Evolutionary conservation across 331 rosid genomes (phyloP), one percentile per base, ranked within the genome.

Genomic region (Malus hybrid): DNA sequence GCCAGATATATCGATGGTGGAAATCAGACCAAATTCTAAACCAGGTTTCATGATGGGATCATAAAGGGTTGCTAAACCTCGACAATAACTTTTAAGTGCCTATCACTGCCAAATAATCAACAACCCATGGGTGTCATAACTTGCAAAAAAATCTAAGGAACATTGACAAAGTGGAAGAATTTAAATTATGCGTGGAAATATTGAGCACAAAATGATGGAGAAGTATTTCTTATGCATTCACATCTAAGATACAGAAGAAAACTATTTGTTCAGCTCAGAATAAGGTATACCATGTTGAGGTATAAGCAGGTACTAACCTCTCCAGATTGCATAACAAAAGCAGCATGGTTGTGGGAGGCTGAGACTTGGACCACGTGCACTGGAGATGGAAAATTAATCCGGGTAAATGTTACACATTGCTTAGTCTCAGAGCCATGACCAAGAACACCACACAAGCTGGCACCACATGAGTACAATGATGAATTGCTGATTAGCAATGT

Each of bases 341-440:
- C 97, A 78, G 97, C 93, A 84, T 93, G 98, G 67, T 91, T 88
- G 65, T 88, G 88, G 65, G 96, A 91, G 69, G 98, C 98, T 4
- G 96, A 93, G 71, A 91, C 96, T 75, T 90, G 97, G 70, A 73
- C 83, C 42, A 93, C 90, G 4, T 78, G 82, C 2, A 85, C 89
- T 81, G 81, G 78, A 76, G 87, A 81, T 59, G 96, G 97, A 79
- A 93, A 86, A 52, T 71, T 79, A 59, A 93, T 86, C 76, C 83
- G 86, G 32, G 93, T 90, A 73, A 93, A 85, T 24, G 95, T 78
- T 54, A 87, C 91, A 83, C 91, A 87, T 81, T 83, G 97, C 62
- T 92, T 93, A 67, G 93, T 86, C 83, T 88, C 92, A 33, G 89
- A 74, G 24, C 98, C 98, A 78, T 93, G 97, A 80, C 98, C 98